A percentile compares a stretch with the other conserved stretches of the same genome.
phyloP scores from a whole-genome alignment of 2,329 filamentous ascomycete species.

The Tolypocladium amazonense region DNA sequence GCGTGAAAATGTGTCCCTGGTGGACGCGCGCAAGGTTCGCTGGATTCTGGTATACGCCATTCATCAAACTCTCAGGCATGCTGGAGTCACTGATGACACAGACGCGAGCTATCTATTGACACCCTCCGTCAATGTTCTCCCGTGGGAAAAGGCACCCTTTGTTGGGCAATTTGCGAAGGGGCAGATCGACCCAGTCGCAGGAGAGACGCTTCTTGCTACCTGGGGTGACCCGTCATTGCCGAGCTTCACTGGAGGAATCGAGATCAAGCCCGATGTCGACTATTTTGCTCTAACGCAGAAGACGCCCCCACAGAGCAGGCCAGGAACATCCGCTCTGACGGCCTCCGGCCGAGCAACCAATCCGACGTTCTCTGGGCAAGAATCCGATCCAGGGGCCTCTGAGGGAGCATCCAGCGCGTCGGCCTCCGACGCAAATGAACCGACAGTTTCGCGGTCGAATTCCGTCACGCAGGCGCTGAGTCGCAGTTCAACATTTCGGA shows the following conservation, averaged over 20 bases:
- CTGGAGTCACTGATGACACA: slow-evolving; percentile 47
- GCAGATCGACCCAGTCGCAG: slow-evolving; percentile 15
- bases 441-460: slow-evolving; percentile 15
- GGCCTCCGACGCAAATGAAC: neutral
- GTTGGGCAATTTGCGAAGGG: slow-evolving; percentile 15
- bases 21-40: slow-evolving; percentile 64
- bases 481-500: slow-evolving; percentile 21
- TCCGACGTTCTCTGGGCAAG: too few relatives aligned
- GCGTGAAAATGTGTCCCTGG: slow-evolving; percentile 37
- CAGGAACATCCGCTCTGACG: slow-evolving; percentile 3
- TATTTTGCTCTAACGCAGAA: slow-evolving; percentile 36
- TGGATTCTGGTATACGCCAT: slow-evolving; percentile 69
- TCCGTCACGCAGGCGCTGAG: slow-evolving; percentile 18
- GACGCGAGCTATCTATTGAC: slow-evolving; percentile 46
- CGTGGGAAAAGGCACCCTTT: slow-evolving; percentile 29
- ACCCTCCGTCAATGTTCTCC: slow-evolving; percentile 30
- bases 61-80: slow-evolving; percentile 58
- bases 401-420: too few relatives aligned
- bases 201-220: slow-evolving; percentile 4
- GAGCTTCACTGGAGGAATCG: slow-evolving; percentile 14
- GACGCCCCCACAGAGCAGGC: slow-evolving; percentile 4
- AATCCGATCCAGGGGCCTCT: too few relatives aligned
- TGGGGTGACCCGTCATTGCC: slow-evolving; percentile 3
- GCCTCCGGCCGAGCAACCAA: too few relatives aligned
- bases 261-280: slow-evolving; percentile 46